Evolutionary conservation across 2,329 filamentous ascomycete genomes (phyloP), one percentile per base, ranked within the genome.

Genomic region (Hymenoscyphus linearis): DNA sequence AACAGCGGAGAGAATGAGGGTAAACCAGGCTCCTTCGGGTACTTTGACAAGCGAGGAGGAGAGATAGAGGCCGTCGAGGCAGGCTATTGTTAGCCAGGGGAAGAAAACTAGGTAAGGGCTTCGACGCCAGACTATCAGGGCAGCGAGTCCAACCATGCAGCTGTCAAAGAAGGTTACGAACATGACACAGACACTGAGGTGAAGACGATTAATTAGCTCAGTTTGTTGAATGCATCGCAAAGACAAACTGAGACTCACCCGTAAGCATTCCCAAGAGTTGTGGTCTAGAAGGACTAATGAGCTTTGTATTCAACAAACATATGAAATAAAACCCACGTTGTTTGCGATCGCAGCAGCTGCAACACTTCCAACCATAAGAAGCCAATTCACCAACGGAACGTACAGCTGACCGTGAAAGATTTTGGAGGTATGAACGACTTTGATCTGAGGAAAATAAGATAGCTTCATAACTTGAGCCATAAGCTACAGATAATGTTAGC

Each of bases 131-230:
- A 91, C 86, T 52, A 92, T 79, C 2, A 92, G 77, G 0, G 88
- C 86, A 0, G 87, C 85, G 0, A 92, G 76, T 0, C 86, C 82
- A 1, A 90, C 86, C 82, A 93, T 86, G 72, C 82, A 88, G 0
- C 88, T 91, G 60, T 87, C 87, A 69, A 92, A 85, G 71, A 91
- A 90, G 0, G 88, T 90, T 54, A 92, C 89, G 56, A 90, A 84
- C 70, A 91, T 90, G 71, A 92, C 89, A 66, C 89, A 92, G 14
- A 90, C 85, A 50, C 89, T 88, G 44, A 10, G 44, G 22, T 31
- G 31, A 31, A 31, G 18, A 14, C 3, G 10, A 12, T 50, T 22
- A 50, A 9, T 50, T 25, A 25, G 12, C 7, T n/a, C 5, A 9
- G 6, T 18, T n/a, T 22, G 14, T 47, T 12, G 3, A 6, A 10